A percentile compares a stretch with the other conserved stretches of the same genome.
Conservation (phyloP, 345 rosid genomes). For the Durio zibethinus region DNA sequence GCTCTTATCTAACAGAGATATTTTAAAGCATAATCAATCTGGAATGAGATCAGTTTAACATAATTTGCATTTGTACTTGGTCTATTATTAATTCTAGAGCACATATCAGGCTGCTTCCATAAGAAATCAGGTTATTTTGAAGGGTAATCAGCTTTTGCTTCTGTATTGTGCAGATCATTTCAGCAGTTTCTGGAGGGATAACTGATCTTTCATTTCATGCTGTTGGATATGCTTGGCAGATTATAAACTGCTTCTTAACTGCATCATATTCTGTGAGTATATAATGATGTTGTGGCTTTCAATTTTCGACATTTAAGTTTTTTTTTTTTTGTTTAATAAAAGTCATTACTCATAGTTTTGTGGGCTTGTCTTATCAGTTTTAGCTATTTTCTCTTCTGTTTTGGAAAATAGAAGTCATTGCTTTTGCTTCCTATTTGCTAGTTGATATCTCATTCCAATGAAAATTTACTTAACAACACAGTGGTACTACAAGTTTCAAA, state of each 20-base stretch:
- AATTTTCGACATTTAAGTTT: background rate
- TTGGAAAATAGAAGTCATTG: background rate
- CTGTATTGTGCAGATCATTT: slow-evolving; percentile 61
- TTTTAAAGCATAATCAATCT: background rate
- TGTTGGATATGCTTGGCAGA: slow-evolving; percentile 92
- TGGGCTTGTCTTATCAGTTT: background rate
- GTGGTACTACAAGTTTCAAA: background rate
- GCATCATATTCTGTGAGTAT: slow-evolving; percentile 93
- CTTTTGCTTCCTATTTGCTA: background rate
- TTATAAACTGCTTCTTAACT: slow-evolving; percentile 83
- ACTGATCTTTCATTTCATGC: slow-evolving; percentile 92
- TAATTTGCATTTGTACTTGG: background rate
- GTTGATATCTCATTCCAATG: background rate
- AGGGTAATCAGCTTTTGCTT: slow-evolving; percentile 7
- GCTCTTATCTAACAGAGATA: background rate
- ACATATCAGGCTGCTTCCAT: background rate
- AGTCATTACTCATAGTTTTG: background rate
- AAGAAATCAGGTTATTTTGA: slow-evolving; percentile 2
- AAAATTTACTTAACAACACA: background rate
- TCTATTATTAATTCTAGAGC: background rate
- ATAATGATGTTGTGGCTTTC: background rate
- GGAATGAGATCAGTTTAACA: background rate
- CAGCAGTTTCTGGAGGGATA: slow-evolving; percentile 95
- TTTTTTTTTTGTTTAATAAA: background rate
- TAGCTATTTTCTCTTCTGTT: background rate